Base-by-base conservation (phyloP, 2,329 filamentous ascomycete species). In the Colletotrichum tanaceti region DNA sequence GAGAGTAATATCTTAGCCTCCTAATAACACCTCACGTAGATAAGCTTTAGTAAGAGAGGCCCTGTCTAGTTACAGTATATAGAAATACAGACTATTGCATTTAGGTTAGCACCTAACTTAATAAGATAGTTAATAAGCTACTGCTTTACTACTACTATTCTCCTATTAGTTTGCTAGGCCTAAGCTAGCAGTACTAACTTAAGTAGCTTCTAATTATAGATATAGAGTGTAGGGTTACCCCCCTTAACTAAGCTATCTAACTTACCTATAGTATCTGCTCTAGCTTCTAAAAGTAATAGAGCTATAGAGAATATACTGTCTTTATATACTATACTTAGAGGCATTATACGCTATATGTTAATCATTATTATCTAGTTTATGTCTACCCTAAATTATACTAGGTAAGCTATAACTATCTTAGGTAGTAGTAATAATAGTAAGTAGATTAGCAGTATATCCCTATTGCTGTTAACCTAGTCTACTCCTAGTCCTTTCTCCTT, bases 1-100 rank as follows among this genome's bases (percentile, higher is more conserved):
- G 24, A 54, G 4, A 62, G 38, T 18, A 62, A 7, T n/a, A 53
- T 35, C n/a, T 28, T n/a, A 11, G 47, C 58, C 49, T 62, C 49
- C 35, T 7, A 24, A 18, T 24, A 24, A 24, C 24, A 35, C n/a
- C 3, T 6, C 14, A 5, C 3, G 5, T 9, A 22, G 28, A 20
- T 6, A 3, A 54, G n/a, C 39, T 62, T 62, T 11, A 62, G 39
- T 14, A 38, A 53, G 1, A 62, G 24, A 16, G 39, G 58, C n/a
- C 58, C 32, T 10, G 24, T 62, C 24, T n/a, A 46, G 39, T 62
- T 62, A n/a, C 39, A 53, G 38, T 13, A 11, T 1, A 10, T 22
- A 2, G 10, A 62, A 16, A 53, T 46, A 4, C n/a, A 62, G 4
- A 53, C 58, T 2, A 4, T 18, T 38, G 0, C 0, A 4, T 62